phyloP scores from a whole-genome alignment of 2,329 filamentous ascomycete genomes.

The Sordariomycetes sp. region DNA sequence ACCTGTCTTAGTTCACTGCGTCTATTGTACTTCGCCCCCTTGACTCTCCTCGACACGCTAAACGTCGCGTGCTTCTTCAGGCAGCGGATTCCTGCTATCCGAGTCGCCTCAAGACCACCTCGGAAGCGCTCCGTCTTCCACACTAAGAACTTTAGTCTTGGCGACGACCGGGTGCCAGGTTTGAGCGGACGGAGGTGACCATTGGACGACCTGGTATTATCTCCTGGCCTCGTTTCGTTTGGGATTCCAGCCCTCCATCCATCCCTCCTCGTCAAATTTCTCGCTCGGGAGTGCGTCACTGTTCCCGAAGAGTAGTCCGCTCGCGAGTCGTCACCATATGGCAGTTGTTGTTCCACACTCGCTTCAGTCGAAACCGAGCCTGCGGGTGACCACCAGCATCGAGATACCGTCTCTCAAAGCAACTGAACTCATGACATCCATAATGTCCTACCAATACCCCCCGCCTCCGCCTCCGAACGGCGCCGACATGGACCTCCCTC shows the following conservation, averaged over 20 bases:
- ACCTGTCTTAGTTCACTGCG: not conserved
- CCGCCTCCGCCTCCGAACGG: conserved; percentile 26
- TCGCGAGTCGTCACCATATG: conserved; percentile 16
- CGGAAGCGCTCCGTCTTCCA: too few species aligned
- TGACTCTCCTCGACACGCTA: not conserved
- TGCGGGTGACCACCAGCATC: conserved; percentile 16
- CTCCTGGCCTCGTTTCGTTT: not conserved
- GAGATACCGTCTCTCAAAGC: conserved; percentile 1
- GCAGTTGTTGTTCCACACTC: conserved; percentile 20
- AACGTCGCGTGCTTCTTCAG: too few species aligned
- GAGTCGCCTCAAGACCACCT: not conserved
- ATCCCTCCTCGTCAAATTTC: not conserved
- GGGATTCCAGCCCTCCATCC: not conserved
- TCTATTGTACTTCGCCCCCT: not conserved
- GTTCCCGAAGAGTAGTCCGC: not conserved
- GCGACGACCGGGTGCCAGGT: not conserved
- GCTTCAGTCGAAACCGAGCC: conserved; percentile 19
- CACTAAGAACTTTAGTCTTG: not conserved
- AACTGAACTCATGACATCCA: conserved; percentile 23
- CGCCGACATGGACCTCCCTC: conserved; percentile 28
- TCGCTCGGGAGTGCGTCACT: not conserved
- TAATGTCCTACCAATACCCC: conserved; percentile 41
- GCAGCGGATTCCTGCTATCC: not conserved
- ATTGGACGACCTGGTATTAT: not conserved
- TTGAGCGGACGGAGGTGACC: not conserved